Conservation (phyloP, 2,329 filamentous ascomycete species). For the Hortaea werneckii region DNA sequence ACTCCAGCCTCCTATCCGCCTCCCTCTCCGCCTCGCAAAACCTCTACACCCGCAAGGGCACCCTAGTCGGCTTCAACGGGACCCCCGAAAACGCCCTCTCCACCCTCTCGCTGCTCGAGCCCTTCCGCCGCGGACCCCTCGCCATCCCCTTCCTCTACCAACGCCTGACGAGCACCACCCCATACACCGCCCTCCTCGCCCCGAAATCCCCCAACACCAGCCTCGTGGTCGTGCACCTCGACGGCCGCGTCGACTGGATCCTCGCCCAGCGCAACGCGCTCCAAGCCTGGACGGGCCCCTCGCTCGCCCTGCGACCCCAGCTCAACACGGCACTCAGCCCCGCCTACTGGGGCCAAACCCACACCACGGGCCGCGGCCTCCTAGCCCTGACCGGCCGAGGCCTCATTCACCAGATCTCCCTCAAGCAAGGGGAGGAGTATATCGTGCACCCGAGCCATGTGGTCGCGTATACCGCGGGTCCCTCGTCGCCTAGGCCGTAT, state of each 20-base stretch:
- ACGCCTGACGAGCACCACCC: constrained; percentile 72
- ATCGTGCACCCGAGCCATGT: constrained; percentile 84
- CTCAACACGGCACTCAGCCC: constrained; percentile 56
- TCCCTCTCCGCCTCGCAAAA: constrained; percentile 87
- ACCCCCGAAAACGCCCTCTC: constrained; percentile 87
- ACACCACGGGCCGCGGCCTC: constrained; percentile 78
- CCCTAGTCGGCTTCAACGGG: constrained; percentile 78
- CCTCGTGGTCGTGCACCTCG: constrained; percentile 77
- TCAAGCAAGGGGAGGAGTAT: constrained; percentile 78
- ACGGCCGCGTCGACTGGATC: constrained; percentile 94
- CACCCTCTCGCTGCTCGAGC: constrained; percentile 76
- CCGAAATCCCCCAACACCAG: constrained; percentile 80
- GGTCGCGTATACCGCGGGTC: constrained; percentile 74
- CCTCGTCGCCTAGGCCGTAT: constrained; percentile 68
- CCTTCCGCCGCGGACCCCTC: constrained; percentile 65
- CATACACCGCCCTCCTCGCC: constrained; percentile 78
- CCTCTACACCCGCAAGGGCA: constrained; percentile 85
- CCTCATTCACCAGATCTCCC: constrained; percentile 75
- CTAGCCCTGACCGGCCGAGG: constrained; percentile 77
- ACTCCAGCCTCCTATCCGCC: constrained; percentile 88
- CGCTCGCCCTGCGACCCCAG: constrained; percentile 63
- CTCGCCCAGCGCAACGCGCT: constrained; percentile 77
- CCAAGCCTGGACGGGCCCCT: constrained; percentile 94
- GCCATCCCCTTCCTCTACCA: constrained; percentile 95
- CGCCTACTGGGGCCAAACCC: constrained; percentile 84